phyloP scores from a whole-genome alignment of 805 yeast species.

The Starmera quercuum region DNA sequence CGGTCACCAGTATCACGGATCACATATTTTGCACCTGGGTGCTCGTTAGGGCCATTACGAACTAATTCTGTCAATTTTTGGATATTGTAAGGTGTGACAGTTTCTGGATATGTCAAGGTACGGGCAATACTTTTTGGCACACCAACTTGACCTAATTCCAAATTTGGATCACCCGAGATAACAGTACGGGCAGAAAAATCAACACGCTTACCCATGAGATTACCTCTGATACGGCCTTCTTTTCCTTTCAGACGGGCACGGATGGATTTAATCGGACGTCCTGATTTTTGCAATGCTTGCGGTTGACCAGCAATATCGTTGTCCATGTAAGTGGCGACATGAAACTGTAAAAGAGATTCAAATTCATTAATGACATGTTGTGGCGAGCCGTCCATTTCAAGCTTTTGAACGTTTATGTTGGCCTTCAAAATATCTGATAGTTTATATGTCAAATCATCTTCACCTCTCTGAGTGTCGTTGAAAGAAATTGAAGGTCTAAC shows the following conservation, averaged over 20 bases:
- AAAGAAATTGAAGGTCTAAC: slow-evolving; percentile 98
- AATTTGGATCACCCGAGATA: slow-evolving; percentile 97
- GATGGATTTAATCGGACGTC: slow-evolving; percentile 96
- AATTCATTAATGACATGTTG: slow-evolving; percentile 97
- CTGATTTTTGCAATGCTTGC: slow-evolving; percentile 96
- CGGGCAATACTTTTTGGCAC: slow-evolving; percentile 96
- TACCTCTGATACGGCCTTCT: slow-evolving; percentile 98
- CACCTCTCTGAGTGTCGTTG: slow-evolving; percentile 97
- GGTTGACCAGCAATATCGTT: slow-evolving; percentile 99
- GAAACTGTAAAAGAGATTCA: slow-evolving; percentile 91
- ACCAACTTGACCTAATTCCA: slow-evolving; percentile 97
- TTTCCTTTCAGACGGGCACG: slow-evolving; percentile 99
- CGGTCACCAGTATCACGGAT: slow-evolving; percentile 99
- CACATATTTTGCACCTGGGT: slow-evolving; percentile 98
- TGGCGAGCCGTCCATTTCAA: slow-evolving; percentile 98
- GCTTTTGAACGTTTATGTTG: slow-evolving; percentile 91
- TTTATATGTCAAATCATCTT: slow-evolving; percentile 97
- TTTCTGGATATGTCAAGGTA: slow-evolving; percentile 93
- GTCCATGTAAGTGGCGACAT: slow-evolving; percentile 99
- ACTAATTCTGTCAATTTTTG: slow-evolving; percentile 89
- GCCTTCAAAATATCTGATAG: slow-evolving; percentile 96
- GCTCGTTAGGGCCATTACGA: slow-evolving; percentile 97
- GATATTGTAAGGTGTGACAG: slow-evolving; percentile 95
- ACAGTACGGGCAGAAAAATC: slow-evolving; percentile 99
- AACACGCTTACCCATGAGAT: slow-evolving; percentile 98